These are phyloP conservation scores for Parachaetomium inaequale DNA, from an alignment of 495 filamentous ascomycete genomes.

Conservation along the genomic window DNA sequence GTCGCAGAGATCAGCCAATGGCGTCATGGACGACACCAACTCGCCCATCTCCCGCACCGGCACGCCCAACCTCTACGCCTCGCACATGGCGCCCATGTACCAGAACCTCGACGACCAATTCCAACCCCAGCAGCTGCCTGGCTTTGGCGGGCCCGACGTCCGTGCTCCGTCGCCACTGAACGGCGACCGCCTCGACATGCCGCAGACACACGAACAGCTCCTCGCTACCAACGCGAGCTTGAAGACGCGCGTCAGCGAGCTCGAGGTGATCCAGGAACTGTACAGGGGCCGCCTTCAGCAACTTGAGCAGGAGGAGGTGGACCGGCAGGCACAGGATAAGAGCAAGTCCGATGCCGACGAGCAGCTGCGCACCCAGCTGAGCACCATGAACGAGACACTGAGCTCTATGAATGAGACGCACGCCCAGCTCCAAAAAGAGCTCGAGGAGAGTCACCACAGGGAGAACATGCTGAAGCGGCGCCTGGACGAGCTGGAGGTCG, in stretches of 20 bases:
- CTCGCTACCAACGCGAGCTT: slow-evolving; percentile 72
- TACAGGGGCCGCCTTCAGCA: slow-evolving; percentile 86
- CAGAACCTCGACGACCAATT: slow-evolving; percentile 65
- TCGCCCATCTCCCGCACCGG: slow-evolving; percentile 85
- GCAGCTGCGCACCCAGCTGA: slow-evolving; percentile 41
- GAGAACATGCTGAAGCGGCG: slow-evolving; percentile 81
- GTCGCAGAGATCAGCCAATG: slow-evolving; percentile 68
- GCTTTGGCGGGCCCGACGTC: slow-evolving; percentile 54
- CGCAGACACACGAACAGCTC: slow-evolving; percentile 76
- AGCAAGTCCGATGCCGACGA: slow-evolving; percentile 41
- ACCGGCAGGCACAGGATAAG: slow-evolving; percentile 57
- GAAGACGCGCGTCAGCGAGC: slow-evolving; percentile 86
- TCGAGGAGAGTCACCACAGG: slow-evolving; percentile 70
- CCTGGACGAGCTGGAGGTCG: slow-evolving; percentile 72
- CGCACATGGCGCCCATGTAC: slow-evolving; percentile 61
- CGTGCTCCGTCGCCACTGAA: slow-evolving; percentile 65
- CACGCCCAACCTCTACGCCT: slow-evolving; percentile 66
- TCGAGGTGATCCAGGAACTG: slow-evolving; percentile 93
- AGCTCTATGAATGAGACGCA: slow-evolving; percentile 43
- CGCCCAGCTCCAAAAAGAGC: slow-evolving; percentile 51
- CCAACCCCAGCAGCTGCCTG: slow-evolving; percentile 44
- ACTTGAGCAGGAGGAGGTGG: slow-evolving; percentile 68
- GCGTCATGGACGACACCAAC: slow-evolving; percentile 72
- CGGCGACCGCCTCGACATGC: slow-evolving; percentile 67
- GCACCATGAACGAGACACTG: slow-evolving; percentile 44